phyloP scores from a whole-genome alignment of 108 stramenopile species.

The Pseudonitzschia multiseries region DNA sequence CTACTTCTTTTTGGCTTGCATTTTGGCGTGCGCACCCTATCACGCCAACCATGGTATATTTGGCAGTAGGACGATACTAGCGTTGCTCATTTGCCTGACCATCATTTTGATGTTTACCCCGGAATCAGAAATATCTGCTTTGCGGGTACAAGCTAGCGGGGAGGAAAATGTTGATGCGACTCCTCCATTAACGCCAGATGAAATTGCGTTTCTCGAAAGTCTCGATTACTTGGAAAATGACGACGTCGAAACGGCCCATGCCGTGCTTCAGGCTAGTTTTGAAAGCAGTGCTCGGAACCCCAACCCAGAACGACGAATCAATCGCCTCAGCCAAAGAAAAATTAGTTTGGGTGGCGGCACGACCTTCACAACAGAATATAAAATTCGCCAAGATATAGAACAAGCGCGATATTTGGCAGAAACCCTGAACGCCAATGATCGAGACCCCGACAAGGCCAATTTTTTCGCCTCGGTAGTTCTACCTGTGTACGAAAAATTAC shows the following conservation, averaged over 20 bases:
- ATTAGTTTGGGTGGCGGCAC: slow-evolving; percentile 57
- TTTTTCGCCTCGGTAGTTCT: slow-evolving; percentile 40
- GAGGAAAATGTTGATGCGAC: not conserved
- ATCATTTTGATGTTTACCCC: not conserved
- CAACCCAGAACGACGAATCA: slow-evolving; percentile 8
- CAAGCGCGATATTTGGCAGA: slow-evolving; percentile 55
- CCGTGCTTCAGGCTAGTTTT: slow-evolving; percentile 54
- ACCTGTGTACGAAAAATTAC: slow-evolving; percentile 47
- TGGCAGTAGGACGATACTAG: not conserved
- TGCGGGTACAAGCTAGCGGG: not conserved
- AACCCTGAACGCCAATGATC: slow-evolving; percentile 8
- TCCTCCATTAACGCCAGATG: slow-evolving; percentile 12
- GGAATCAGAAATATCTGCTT: not conserved
- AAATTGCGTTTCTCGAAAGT: slow-evolving; percentile 8
- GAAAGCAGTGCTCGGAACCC: slow-evolving; percentile 42
- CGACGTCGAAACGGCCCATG: slow-evolving; percentile 60
- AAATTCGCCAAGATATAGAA: slow-evolving; percentile 51
- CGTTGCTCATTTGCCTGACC: not conserved
- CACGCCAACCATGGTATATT: slow-evolving; percentile 3
- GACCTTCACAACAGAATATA: slow-evolving; percentile 63
- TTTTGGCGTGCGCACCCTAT: slow-evolving; percentile 10
- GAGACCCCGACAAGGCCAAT: slow-evolving; percentile 33
- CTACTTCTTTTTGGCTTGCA: slow-evolving; percentile 9
- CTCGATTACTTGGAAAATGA: slow-evolving; percentile 42
- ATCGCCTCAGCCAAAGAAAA: slow-evolving; percentile 33